Percentiles rank a stretch among this genome's conserved stretches.
These are phyloP conservation scores for Myrmaecium sp. DNA, from an alignment of 2,329 filamentous ascomycete species.

Conservation along the genomic window DNA sequence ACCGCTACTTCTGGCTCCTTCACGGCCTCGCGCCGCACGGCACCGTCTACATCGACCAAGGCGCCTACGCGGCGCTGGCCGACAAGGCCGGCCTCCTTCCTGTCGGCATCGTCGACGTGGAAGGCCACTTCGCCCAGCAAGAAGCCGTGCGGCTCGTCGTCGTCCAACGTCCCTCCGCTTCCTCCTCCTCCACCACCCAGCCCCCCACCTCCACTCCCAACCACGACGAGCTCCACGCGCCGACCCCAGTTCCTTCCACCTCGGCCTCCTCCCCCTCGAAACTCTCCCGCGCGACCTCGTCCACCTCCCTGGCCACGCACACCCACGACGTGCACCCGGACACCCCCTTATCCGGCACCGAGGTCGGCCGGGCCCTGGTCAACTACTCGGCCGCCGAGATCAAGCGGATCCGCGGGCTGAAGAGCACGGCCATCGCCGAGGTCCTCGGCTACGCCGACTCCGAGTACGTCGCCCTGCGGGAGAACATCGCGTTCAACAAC, in stretches of 20 bases:
- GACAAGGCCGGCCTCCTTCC: conserved; percentile 79
- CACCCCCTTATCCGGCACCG: conserved; percentile 7
- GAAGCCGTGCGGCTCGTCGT: conserved; percentile 81
- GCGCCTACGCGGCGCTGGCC: conserved; percentile 62
- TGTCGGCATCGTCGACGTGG: conserved; percentile 77
- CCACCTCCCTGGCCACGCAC: too few species aligned
- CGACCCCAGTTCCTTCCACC: not conserved
- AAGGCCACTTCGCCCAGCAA: conserved; percentile 77
- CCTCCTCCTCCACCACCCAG: conserved; percentile 12
- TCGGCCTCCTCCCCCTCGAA: not conserved
- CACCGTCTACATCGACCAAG: conserved; percentile 82
- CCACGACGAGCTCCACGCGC: not conserved
- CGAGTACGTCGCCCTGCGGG: conserved; percentile 79
- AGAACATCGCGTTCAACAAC: conserved; percentile 84
- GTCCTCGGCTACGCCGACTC: conserved; percentile 84
- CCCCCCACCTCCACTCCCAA: conserved; percentile 6
- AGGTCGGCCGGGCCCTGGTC: conserved; percentile 70
- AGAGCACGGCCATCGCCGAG: conserved; percentile 63
- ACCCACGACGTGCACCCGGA: too few species aligned
- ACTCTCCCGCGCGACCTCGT: not conserved
- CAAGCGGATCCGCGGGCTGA: conserved; percentile 62
- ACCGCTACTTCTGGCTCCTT: conserved; percentile 92
- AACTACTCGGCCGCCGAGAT: conserved; percentile 89
- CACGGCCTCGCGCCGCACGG: conserved; percentile 84
- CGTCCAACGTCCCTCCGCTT: conserved; percentile 48